Percentiles rank a stretch among this genome's conserved stretches.
Conservation (phyloP, 2,329 filamentous ascomycete genomes). For the Bimuria novae-zelandiae region DNA sequence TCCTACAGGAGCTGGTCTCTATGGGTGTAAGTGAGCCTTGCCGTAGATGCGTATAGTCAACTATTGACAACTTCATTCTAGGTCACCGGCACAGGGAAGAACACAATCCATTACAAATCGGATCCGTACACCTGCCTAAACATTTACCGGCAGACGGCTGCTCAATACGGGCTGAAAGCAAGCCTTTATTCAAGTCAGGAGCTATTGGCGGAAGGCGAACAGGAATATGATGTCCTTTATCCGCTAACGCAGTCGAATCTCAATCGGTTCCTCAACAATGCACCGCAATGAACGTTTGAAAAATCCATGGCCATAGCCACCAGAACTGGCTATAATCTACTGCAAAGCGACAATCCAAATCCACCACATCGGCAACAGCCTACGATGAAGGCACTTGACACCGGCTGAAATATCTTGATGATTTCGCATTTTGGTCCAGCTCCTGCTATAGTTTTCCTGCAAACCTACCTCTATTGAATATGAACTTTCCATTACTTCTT, state of each 20-base stretch:
- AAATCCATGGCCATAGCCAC: background rate
- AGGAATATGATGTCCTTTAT: conserved; percentile 6
- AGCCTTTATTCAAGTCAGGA: conserved; percentile 51
- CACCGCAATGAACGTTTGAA: background rate
- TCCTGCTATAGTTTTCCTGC: no score
- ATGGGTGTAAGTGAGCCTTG: conserved; percentile 57
- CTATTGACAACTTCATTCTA: background rate
- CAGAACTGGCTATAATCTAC: no score
- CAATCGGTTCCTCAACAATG: background rate
- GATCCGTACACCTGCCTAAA: conserved; percentile 59
- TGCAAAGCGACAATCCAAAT: no score
- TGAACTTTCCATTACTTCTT: no score
- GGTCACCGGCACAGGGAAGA: conserved; percentile 45
- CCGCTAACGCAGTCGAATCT: conserved; percentile 12
- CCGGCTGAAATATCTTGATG: no score
- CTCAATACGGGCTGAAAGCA: conserved; percentile 47
- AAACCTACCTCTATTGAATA: background rate
- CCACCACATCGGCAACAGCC: background rate
- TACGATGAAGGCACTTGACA: background rate
- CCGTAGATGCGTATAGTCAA: background rate
- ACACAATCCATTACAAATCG: conserved; percentile 76
- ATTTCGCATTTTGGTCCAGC: no score
- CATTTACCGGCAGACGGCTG: conserved; percentile 45
- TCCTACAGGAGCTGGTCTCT: conserved; percentile 65
- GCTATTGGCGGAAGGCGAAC: conserved; percentile 28